Conservation (phyloP, 345 rosid genomes). For the Raphanus raphanistrum region DNA sequence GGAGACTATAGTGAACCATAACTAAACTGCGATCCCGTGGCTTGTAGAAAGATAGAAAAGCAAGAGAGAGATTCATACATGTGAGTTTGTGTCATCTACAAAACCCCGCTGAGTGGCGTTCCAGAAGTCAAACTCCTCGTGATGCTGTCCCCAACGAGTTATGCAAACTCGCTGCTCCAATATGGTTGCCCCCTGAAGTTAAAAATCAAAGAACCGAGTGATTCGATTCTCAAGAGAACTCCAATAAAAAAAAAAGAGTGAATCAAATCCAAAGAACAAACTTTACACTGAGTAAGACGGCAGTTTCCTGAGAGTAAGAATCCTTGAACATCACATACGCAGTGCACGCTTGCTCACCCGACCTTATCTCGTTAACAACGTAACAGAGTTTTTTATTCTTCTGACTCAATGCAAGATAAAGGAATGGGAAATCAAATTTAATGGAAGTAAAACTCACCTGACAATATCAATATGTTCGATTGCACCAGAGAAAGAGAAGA, state of each 20-base stretch:
- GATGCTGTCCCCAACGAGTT: conserved; percentile 65
- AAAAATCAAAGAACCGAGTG: background rate
- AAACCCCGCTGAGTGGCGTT: conserved; percentile 37
- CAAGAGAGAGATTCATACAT: conserved; percentile 42
- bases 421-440: background rate
- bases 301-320: conserved; percentile 80
- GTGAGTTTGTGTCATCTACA: conserved; percentile 49
- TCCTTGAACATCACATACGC: conserved; percentile 79
- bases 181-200: conserved; percentile 72
- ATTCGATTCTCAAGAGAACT: background rate
- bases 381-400: background rate
- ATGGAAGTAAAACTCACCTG: conserved; percentile 40
- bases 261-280: background rate
- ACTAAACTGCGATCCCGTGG: background rate
- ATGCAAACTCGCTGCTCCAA: conserved; percentile 77
- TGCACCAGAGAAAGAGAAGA: conserved; percentile 74
- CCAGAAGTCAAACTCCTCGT: conserved; percentile 65
- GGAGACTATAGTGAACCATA: background rate
- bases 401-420: background rate
- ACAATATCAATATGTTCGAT: conserved; percentile 60
- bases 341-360: conserved; percentile 42
- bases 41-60: background rate
- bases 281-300: conserved; percentile 74
- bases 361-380: background rate
- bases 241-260: background rate